Percentiles rank a stretch among this genome's conserved stretches.
Evolutionary conservation across 1,284 basidiomycete species (phyloP).

Genomic region (Cutaneotrichosporon mucoides): DNA sequence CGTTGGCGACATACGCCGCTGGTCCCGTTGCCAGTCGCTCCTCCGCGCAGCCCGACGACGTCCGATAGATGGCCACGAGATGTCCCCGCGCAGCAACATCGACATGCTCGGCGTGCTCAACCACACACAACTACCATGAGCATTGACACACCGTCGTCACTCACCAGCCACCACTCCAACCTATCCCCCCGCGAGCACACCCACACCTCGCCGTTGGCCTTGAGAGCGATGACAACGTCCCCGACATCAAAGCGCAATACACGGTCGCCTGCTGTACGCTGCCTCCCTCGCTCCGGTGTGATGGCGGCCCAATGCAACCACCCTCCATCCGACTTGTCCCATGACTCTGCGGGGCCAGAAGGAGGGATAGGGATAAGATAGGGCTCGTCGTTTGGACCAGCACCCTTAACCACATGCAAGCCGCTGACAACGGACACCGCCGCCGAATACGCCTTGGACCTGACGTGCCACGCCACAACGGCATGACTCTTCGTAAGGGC

Average conservation of each 20-base stretch:
- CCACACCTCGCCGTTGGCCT: neutral
- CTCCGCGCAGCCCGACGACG: neutral
- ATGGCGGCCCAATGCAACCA: neutral
- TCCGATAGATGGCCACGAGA: neutral
- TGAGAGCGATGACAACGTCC: neutral
- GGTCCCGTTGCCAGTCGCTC: neutral
- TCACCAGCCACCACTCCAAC: neutral
- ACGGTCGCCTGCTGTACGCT: neutral
- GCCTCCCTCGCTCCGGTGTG: too few relatives aligned
- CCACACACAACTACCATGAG: neutral
- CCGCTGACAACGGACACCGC: neutral
- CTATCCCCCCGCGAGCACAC: neutral
- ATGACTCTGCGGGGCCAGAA: neutral
- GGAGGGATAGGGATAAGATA: neutral
- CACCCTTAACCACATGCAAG: too few relatives aligned
- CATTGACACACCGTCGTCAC: neutral
- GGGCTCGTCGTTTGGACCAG: too few relatives aligned
- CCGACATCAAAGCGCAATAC: neutral
- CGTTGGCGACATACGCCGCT: neutral
- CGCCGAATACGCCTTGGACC: neutral
- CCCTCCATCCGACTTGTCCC: neutral
- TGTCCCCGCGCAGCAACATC: neutral
- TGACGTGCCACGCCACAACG: neutral
- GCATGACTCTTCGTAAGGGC: neutral
- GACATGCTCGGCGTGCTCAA: neutral